phyloP scores from a whole-genome alignment of 208 protist species.

The Hexamita inflata region DNA sequence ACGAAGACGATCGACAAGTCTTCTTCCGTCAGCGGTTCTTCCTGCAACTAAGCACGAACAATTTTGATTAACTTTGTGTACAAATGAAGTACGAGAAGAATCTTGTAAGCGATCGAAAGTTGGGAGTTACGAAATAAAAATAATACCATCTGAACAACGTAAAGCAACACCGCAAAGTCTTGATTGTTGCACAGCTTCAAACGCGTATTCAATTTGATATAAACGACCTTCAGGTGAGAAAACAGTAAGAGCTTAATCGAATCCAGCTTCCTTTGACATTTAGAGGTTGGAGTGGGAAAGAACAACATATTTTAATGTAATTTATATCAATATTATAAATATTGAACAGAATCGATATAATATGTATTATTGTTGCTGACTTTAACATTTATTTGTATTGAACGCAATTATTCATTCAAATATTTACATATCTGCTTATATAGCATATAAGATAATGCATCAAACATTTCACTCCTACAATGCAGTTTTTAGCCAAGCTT shows the following conservation, averaged over 20 bases:
- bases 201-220: conserved; percentile 26
- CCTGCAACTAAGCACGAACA: not conserved
- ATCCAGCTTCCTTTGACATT: not conserved
- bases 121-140: not conserved
- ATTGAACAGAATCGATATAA: too few species aligned
- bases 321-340: too few species aligned
- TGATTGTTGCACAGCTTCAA: not conserved
- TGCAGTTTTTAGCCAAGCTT: too few species aligned
- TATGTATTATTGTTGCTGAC: too few species aligned
- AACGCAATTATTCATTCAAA: too few species aligned
- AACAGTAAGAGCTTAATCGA: conserved; percentile 18
- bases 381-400: too few species aligned
- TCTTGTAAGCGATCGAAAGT: not conserved
- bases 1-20: not conserved
- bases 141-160: not conserved
- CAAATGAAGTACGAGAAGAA: not conserved
- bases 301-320: too few species aligned
- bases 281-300: too few species aligned
- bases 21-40: not conserved
- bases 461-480: too few species aligned
- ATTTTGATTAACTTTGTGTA: not conserved
- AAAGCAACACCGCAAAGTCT: not conserved
- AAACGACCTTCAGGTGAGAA: conserved; percentile 12
- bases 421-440: too few species aligned
- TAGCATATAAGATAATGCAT: too few species aligned